phyloP scores from a whole-genome alignment of 768 basidiomycete genomes.

The Leccinum longicurvipes region DNA sequence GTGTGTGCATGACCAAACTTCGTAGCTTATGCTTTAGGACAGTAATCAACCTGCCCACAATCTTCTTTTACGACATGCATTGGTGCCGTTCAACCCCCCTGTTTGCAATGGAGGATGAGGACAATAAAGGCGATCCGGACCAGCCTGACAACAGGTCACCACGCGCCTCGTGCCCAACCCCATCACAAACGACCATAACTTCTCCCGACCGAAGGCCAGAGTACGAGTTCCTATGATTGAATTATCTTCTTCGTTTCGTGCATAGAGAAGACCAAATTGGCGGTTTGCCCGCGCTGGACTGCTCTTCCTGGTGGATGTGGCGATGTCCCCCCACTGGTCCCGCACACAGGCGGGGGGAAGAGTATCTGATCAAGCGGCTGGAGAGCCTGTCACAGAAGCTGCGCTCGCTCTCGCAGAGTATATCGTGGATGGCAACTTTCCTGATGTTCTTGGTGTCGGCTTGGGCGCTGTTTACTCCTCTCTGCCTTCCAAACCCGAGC shows the following conservation, averaged over 20 bases:
- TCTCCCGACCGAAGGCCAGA: slow-evolving; percentile 68
- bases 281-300: slow-evolving; percentile 91
- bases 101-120: slow-evolving; percentile 65
- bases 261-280: slow-evolving; percentile 93
- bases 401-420: slow-evolving; percentile 88
- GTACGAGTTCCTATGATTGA: slow-evolving; percentile 94
- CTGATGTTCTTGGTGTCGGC: slow-evolving; percentile 92
- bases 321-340: slow-evolving; percentile 79
- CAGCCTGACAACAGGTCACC: slow-evolving; percentile 9
- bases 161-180: slow-evolving; percentile 52
- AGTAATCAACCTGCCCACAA: slow-evolving; percentile 94
- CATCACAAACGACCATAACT: slow-evolving; percentile 56
- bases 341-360: slow-evolving; percentile 37
- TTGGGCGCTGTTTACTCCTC: slow-evolving; percentile 90
- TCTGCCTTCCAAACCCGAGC: slow-evolving; percentile 81
- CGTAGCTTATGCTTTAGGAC: slow-evolving; percentile 11
- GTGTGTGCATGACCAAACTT: not conserved
- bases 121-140: slow-evolving; percentile 21
- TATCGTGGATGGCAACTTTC: slow-evolving; percentile 95
- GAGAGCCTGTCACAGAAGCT: slow-evolving; percentile 80
- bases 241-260: slow-evolving; percentile 91
- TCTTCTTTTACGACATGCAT: slow-evolving; percentile 95
- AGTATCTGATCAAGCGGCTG: slow-evolving; percentile 11
- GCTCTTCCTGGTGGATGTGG: slow-evolving; percentile 93
- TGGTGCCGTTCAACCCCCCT: slow-evolving; percentile 78